phyloP scores from a whole-genome alignment of 148 eudicot genomes.

The Tetragonia tetragonoides region DNA sequence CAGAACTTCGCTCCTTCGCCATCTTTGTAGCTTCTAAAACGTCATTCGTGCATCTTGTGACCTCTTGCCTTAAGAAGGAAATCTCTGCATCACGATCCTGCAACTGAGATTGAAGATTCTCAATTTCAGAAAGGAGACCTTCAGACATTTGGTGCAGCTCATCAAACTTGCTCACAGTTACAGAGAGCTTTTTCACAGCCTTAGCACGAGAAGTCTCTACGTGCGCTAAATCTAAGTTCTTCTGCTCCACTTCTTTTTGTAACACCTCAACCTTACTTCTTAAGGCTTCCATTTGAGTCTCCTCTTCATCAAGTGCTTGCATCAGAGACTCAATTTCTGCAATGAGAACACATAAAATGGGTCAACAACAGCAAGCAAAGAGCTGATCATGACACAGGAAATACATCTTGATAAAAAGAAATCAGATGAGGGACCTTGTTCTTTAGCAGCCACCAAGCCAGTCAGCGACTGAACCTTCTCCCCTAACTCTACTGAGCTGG shows the following conservation, averaged over 20 bases:
- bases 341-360: constrained; percentile 23
- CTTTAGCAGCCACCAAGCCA: constrained; percentile 59
- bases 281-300: constrained; percentile 78
- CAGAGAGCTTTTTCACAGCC: constrained; percentile 77
- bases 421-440: constrained; percentile 58
- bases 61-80: constrained; percentile 93
- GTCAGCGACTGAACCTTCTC: constrained; percentile 59
- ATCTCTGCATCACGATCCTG: constrained; percentile 85
- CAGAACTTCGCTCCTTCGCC: constrained; percentile 53
- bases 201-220: constrained; percentile 77
- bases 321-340: constrained; percentile 80
- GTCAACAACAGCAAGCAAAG: constrained; percentile 1
- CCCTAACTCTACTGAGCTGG: constrained; percentile 42
- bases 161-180: constrained; percentile 89
- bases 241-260: constrained; percentile 54
- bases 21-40: constrained; percentile 70
- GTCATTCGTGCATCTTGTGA: constrained; percentile 87
- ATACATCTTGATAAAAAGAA: constrained; percentile 5
- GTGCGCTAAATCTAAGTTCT: constrained; percentile 58
- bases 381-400: background rate
- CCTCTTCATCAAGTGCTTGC: constrained; percentile 99
- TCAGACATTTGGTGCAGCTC: constrained; percentile 87
- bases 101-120: constrained; percentile 83
- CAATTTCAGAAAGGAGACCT: constrained; percentile 88
- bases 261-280: constrained; percentile 49